A percentile compares a stretch with the other conserved stretches of the same genome.
Evolutionary conservation across 2,329 filamentous ascomycete species (phyloP).

Genomic region (Sporothrix variecibatus): DNA sequence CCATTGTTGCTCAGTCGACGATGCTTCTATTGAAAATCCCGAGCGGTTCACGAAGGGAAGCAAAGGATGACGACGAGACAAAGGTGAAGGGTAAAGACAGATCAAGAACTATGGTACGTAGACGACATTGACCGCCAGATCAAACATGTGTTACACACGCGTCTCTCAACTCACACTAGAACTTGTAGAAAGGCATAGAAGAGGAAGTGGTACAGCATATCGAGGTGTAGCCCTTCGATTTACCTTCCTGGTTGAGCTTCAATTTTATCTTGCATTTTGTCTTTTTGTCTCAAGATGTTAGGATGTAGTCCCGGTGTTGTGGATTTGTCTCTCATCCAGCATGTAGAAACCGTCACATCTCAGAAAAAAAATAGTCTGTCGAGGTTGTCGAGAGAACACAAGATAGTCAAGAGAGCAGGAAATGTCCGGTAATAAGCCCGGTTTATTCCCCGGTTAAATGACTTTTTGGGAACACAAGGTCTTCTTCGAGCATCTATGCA

Average conservation of each 20-base stretch:
- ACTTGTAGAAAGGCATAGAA: not conserved
- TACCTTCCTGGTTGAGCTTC: not conserved
- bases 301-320: not conserved
- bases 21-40: not conserved
- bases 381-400: not conserved
- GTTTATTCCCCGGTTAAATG: not conserved
- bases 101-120: too few relatives aligned
- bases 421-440: not conserved
- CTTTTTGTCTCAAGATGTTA: not conserved
- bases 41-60: not conserved
- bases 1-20: not conserved
- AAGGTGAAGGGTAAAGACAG: not conserved
- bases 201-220: not conserved
- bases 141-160: not conserved
- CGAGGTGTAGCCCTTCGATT: not conserved
- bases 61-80: not conserved
- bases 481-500: not conserved
- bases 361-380: not conserved
- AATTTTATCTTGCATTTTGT: not conserved
- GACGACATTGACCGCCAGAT: not conserved
- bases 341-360: not conserved
- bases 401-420: not conserved
- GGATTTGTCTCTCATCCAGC: not conserved
- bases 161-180: not conserved
- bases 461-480: not conserved